Evolutionary conservation across 2,329 filamentous ascomycete genomes (phyloP), one percentile per base, ranked within the genome.

Genomic region (Alternaria gaisen): DNA sequence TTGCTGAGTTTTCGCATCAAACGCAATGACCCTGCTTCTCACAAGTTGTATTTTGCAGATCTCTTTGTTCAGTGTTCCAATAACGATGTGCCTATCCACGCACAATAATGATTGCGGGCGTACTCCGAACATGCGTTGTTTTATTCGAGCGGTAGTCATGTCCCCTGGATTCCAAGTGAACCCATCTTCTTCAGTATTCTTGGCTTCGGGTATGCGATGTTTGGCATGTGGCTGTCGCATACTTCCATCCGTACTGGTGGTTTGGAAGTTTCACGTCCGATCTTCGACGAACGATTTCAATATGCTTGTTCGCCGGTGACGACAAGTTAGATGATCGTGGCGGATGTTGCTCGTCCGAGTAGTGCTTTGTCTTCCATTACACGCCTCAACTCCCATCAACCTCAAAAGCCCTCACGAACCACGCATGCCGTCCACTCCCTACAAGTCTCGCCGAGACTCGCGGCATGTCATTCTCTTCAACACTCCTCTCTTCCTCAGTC

Each of bases 361-460:
- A 20, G 3, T 20, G 10, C n/a, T 11, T 18, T 14, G 5, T 14
- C 16, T 11, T 24, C 30, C 3, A 16, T 26, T 12, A 16, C 16
- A 20, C 20, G 20, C 32, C 6, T 22, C 46, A 28, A n/a, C 28
- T 40, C 2, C 41, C 48, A 42, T 66, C 56, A 2, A 66, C 30
- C 6, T 52, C 52, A n/a, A 57, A 47, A 14, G 24, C 48, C 40
- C 44, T 52, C 3, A 70, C 64, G 11, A 59, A 60, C 68, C 70
- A 71, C 14, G 41, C 38, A 47, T 66, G 64, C 18, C 65, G 63
- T 24, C 65, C 63, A 22, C 63, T 61, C 18, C 68, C 64, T 16
- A 52, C 36, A 32, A 70, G 44, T 50, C 70, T 64, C 14, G 63
- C 69, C 12, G 59, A 60, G 28, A 61, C 51, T 14, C 51, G 34